Evolutionary conservation across 352 stramenopile species (phyloP), one percentile per base, ranked within the genome.

Genomic region (Globisporangium lucens): DNA sequence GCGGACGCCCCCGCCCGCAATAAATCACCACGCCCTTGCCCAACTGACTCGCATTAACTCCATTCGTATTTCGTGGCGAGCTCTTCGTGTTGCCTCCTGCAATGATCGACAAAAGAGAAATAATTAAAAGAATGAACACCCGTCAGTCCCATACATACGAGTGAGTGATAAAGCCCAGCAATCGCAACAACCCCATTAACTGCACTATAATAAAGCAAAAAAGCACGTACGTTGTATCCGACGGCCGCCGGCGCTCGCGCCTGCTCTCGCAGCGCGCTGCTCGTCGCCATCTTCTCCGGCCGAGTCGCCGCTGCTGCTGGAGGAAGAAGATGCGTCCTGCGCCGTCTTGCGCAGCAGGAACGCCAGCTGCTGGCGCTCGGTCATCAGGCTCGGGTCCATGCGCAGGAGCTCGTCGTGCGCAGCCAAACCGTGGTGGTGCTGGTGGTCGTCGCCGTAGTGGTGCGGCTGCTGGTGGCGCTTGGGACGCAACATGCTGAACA

Each of bases 341-440:
- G 87, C 87, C 3, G 87, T 93, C 57, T 79, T 83, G 27, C 87
- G 85, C 70, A 95, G 69, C 27, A 95, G 67, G 68, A 95, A 95
- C 63, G 87, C 87, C 47, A 95, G 71, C 68, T 95, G 87, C 66
- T 95, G 87, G 33, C 87, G 79, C 72, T 95, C 87, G 0, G 87
- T 95, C 87, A 95, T 95, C 51, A 90, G 75, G 33, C 78, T 85
- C 62, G 81, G 83, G 67, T 93, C 67, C 60, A 72, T 63, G 15
- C 35, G 66, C 53, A 56, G 6, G 30, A 63, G 53, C 22, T 72
- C 60, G 29, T 72, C 66, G 61, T 67, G 60, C 43, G 53, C 36
- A 61, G 52, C 52, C 35, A 35, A 17, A 33, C 52, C 47, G 49
- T 35, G 13, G 43, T 57, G 52, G 52, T 29, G 27, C 17, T 60